Evolutionary conservation across 2,329 filamentous ascomycete species (phyloP).

Genomic region (Apiospora malaysiana): DNA sequence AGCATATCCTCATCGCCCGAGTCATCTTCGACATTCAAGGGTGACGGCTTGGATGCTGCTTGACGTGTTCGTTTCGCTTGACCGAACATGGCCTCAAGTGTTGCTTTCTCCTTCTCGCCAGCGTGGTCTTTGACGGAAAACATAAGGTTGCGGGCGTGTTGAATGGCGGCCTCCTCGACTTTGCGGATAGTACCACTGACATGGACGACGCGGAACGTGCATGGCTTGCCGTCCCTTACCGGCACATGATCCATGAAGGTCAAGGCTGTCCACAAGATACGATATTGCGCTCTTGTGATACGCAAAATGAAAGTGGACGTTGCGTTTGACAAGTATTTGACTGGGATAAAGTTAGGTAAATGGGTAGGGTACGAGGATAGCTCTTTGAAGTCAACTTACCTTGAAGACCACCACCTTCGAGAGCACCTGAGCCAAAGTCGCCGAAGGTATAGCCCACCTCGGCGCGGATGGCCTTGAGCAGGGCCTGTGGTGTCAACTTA

Average conservation of each 20-base stretch:
- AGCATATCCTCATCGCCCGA: slow-evolving; percentile 50
- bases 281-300: slow-evolving; percentile 81
- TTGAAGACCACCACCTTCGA: slow-evolving; percentile 68
- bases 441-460: slow-evolving; percentile 79
- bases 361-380: neutral
- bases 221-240: slow-evolving; percentile 63
- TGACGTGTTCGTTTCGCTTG: slow-evolving; percentile 31
- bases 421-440: slow-evolving; percentile 82
- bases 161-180: slow-evolving; percentile 87
- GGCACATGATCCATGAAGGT: slow-evolving; percentile 79
- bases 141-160: slow-evolving; percentile 75
- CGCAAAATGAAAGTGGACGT: slow-evolving; percentile 93
- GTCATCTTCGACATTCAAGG: slow-evolving; percentile 38
- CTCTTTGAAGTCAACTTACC: slow-evolving; percentile 52
- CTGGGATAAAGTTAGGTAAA: slow-evolving; percentile 50
- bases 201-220: slow-evolving; percentile 82
- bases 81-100: slow-evolving; percentile 48
- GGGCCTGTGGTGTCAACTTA: slow-evolving; percentile 67
- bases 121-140: slow-evolving; percentile 63
- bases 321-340: slow-evolving; percentile 91
- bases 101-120: slow-evolving; percentile 33
- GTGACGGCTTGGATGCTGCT: slow-evolving; percentile 21
- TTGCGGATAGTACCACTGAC: slow-evolving; percentile 95
- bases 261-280: slow-evolving; percentile 88
- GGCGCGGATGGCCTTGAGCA: slow-evolving; percentile 73